Conservation (phyloP, 495 filamentous ascomycete species). For the Neurospora sp. region DNA sequence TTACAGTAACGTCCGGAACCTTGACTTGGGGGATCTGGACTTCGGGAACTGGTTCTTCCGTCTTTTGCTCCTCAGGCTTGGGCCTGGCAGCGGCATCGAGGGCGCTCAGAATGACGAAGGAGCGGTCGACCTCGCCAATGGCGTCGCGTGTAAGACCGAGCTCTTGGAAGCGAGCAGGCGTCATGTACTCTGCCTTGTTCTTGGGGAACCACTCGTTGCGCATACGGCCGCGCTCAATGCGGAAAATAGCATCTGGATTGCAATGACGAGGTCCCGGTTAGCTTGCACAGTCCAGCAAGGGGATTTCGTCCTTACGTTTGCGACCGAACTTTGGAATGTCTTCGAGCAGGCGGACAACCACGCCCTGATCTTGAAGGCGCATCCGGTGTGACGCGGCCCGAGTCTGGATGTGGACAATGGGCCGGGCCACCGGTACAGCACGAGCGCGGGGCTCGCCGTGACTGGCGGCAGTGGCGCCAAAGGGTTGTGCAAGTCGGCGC, state of each 20-base stretch:
- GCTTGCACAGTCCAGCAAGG: not conserved
- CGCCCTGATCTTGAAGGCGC: slow-evolving; percentile 25
- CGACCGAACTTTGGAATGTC: slow-evolving; percentile 52
- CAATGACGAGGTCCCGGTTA: not conserved
- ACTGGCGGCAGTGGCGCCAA: slow-evolving; percentile 1
- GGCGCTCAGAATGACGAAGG: slow-evolving; percentile 16
- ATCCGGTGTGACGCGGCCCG: slow-evolving; percentile 19
- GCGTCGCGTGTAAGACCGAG: slow-evolving; percentile 29
- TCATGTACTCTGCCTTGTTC: slow-evolving; percentile 38
- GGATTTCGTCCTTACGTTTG: slow-evolving; percentile 33
- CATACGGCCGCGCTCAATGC: slow-evolving; percentile 35
- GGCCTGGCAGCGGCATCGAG: slow-evolving; percentile 1
- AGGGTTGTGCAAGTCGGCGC: slow-evolving; percentile 16
- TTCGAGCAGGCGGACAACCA: slow-evolving; percentile 50
- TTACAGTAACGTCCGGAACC: slow-evolving; percentile 7
- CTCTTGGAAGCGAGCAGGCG: slow-evolving; percentile 26
- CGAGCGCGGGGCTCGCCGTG: slow-evolving; percentile 1
- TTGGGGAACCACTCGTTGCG: slow-evolving; percentile 37
- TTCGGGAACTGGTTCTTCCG: not conserved
- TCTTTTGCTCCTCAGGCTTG: not conserved
- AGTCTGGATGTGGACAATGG: slow-evolving; percentile 8
- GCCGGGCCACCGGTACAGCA: not conserved
- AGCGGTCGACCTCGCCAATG: slow-evolving; percentile 32
- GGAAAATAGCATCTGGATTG: slow-evolving; percentile 32
- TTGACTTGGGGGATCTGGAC: not conserved